Percentiles rank a stretch among this genome's conserved stretches.
These are phyloP conservation scores for Apiospora arundinis DNA, from an alignment of 2,329 filamentous ascomycete species.

Conservation along the genomic window DNA sequence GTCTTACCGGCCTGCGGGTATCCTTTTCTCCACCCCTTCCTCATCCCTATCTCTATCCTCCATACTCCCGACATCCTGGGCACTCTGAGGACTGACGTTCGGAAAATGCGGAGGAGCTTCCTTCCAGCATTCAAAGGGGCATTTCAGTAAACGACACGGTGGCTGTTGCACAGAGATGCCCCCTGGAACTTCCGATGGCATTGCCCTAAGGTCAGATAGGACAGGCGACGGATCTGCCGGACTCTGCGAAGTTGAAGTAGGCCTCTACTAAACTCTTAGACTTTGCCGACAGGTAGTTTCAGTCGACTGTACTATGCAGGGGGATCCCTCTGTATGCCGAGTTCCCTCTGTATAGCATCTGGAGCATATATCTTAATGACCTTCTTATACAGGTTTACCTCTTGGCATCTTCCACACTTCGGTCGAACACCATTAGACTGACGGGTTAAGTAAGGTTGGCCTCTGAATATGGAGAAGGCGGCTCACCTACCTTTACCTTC, in stretches of 20 bases:
- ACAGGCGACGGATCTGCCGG: neutral
- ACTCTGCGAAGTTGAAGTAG: neutral
- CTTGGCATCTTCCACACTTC: neutral
- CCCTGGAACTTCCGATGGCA: neutral
- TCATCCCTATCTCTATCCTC: neutral
- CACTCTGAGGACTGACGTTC: neutral
- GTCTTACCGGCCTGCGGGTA: neutral
- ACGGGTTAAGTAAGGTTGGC: neutral
- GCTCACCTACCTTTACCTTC: neutral
- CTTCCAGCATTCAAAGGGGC: neutral
- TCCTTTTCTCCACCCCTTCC: neutral
- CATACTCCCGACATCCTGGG: neutral
- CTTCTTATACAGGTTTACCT: neutral
- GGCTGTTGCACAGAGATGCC: neutral
- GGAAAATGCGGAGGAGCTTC: neutral
- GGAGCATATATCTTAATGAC: neutral
- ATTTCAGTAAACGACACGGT: neutral
- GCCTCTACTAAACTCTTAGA: neutral
- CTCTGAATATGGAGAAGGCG: neutral
- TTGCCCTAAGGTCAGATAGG: neutral
- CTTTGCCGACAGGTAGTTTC: neutral
- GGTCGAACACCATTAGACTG: neutral
- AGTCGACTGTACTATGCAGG: neutral
- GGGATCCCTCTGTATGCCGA: neutral
- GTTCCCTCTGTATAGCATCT: neutral